Percentiles rank a stretch among this genome's conserved stretches.
Conservation (phyloP, 768 basidiomycete species). For the Tricholoma sp. region DNA sequence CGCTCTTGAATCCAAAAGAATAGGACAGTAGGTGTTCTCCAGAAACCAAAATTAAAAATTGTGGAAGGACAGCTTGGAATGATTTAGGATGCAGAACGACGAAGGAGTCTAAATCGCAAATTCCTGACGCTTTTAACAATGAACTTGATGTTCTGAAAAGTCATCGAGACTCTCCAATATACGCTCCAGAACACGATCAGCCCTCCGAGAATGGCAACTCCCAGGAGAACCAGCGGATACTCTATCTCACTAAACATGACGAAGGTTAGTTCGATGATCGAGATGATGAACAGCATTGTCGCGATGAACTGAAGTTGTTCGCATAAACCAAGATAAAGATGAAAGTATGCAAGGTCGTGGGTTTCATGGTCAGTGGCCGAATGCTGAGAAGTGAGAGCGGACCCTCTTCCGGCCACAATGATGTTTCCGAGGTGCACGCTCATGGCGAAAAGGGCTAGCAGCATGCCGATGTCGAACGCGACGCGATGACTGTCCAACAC, state of each 20-base stretch:
- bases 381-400: conserved; percentile 20
- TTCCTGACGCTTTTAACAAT: conserved; percentile 3
- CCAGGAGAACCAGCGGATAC: conserved; percentile 23
- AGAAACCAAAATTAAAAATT: too few species aligned
- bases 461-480: conserved; percentile 25
- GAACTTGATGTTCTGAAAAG: conserved; percentile 21
- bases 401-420: conserved; percentile 24
- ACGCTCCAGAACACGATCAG: conserved; percentile 22
- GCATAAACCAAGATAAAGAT: conserved; percentile 23
- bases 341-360: conserved; percentile 21
- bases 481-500: conserved; percentile 13
- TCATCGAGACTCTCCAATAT: conserved; percentile 28
- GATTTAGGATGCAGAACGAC: neutral
- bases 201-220: conserved; percentile 13
- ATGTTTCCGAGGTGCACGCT: conserved; percentile 27
- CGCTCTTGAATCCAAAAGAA: too few species aligned
- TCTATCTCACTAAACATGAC: conserved; percentile 24
- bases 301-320: conserved; percentile 29
- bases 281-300: conserved; percentile 21
- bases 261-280: conserved; percentile 23
- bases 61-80: neutral
- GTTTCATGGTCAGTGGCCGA: neutral
- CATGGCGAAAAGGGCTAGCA: conserved; percentile 27
- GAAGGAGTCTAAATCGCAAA: neutral
- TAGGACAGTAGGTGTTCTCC: too few species aligned